Evolutionary conservation across 495 filamentous ascomycete genomes (phyloP), one percentile per base, ranked within the genome.

Genomic region (Penicillium longicatenatum): DNA sequence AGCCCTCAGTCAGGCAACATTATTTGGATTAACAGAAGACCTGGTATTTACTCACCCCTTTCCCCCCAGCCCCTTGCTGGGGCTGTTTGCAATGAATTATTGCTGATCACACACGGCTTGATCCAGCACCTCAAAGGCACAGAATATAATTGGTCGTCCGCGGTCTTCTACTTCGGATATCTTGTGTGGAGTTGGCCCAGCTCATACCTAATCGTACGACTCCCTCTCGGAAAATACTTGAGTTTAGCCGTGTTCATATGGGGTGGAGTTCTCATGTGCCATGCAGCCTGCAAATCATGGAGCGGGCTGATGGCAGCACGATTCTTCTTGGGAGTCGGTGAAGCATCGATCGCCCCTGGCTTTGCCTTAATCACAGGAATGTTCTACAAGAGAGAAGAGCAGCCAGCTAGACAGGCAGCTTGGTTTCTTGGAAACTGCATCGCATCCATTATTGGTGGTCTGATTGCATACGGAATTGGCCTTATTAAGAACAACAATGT

Each of bases 341-440:
- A 87, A 64, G 81, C 82, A 1, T 76, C 76, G 0, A 74, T 84
- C 7, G 82, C 83, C 29, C 84, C 85, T 1, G 82, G 79, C 2
- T 84, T 86, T 60, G 74, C 82, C 9, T 70, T 86, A 17, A 79
- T 84, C n/a, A 81, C 82, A 41, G 77, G 76, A 9, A 82, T 83
- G 78, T 85, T 79, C 66, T 87, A 83, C 64, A 78, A 67, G 6
- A 62, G 72, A 30, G 67, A 70, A 9, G 79, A 86, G 60, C 83
- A 86, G 49, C 80, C 82, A 0, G 65, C 80, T 24, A 76, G 82
- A 20, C 82, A 81, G 49, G 80, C 77, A 12, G 62, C 80, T 3
- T 85, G 82, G 83, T 85, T 82, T 50, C 22, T 60, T 17, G 67
- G 62, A n/a, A 85, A 83, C 60, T 79, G 76, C 2, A 73, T 75